A percentile compares a stretch with the other conserved stretches of the same genome.
These are phyloP conservation scores for Solanum hybrid DNA, from an alignment of 305 asterid genomes.

Conservation along the genomic window DNA sequence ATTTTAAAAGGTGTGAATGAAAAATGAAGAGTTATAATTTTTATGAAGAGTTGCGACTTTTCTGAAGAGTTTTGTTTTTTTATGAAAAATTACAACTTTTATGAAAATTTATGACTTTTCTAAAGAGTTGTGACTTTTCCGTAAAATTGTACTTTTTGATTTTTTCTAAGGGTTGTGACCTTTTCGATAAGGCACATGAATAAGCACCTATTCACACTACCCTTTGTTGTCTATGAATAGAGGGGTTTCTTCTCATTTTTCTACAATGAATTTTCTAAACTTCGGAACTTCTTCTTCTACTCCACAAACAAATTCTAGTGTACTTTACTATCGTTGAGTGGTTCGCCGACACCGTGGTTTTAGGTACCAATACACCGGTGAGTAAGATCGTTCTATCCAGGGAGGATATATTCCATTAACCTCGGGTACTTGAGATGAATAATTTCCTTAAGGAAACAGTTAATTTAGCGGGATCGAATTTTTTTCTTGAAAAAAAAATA, in stretches of 20 bases:
- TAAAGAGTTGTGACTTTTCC: background rate
- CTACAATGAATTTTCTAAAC: background rate
- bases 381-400: background rate
- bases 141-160: background rate
- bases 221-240: background rate
- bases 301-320: background rate
- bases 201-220: background rate
- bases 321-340: background rate
- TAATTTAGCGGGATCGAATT: background rate
- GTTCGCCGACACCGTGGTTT: background rate
- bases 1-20: background rate
- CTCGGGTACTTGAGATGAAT: background rate
- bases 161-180: background rate
- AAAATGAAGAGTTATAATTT: background rate
- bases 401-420: background rate
- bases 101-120: background rate
- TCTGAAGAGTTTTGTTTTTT: background rate
- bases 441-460: background rate
- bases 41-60: background rate
- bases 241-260: background rate
- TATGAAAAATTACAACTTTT: background rate
- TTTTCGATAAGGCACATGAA: background rate
- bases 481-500: background rate
- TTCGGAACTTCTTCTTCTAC: background rate
- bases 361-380: background rate